These are phyloP conservation scores for Phytophthora niederhauseri DNA, from an alignment of 352 stramenopile species.

Conservation along the genomic window DNA sequence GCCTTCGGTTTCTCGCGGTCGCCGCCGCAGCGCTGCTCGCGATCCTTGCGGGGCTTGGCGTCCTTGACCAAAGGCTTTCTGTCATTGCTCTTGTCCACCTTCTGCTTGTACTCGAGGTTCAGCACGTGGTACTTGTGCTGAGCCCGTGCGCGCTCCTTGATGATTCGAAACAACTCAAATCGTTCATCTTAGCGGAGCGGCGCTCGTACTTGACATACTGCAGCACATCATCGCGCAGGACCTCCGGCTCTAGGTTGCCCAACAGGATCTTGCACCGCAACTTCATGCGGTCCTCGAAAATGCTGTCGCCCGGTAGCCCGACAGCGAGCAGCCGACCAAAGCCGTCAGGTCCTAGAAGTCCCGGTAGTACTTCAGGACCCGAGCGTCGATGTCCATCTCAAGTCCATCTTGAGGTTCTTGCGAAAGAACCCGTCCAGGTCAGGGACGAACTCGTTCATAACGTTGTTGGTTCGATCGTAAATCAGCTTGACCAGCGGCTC, in stretches of 20 bases:
- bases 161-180: slow-evolving; percentile 9
- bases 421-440: slow-evolving; percentile 18
- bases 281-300: slow-evolving; percentile 5
- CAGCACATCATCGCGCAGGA: slow-evolving; percentile 9
- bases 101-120: slow-evolving; percentile 12
- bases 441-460: slow-evolving; percentile 18
- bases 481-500: slow-evolving; percentile 11
- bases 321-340: slow-evolving; percentile 1
- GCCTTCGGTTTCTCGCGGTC: neutral
- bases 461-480: neutral
- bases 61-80: neutral
- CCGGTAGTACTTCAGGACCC: slow-evolving; percentile 16
- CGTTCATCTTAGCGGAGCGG: slow-evolving; percentile 6
- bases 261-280: slow-evolving; percentile 9
- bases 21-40: neutral
- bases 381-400: slow-evolving; percentile 4
- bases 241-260: neutral
- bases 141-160: slow-evolving; percentile 7
- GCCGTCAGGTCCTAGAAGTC: slow-evolving; percentile 6
- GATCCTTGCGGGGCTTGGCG: neutral
- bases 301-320: neutral
- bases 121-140: slow-evolving; percentile 18
- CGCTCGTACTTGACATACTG: slow-evolving; percentile 6
- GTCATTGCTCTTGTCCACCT: neutral
- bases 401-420: slow-evolving; percentile 15